Evolutionary conservation across 768 basidiomycete genomes (phyloP).

Genomic region (Podaxis sp.): DNA sequence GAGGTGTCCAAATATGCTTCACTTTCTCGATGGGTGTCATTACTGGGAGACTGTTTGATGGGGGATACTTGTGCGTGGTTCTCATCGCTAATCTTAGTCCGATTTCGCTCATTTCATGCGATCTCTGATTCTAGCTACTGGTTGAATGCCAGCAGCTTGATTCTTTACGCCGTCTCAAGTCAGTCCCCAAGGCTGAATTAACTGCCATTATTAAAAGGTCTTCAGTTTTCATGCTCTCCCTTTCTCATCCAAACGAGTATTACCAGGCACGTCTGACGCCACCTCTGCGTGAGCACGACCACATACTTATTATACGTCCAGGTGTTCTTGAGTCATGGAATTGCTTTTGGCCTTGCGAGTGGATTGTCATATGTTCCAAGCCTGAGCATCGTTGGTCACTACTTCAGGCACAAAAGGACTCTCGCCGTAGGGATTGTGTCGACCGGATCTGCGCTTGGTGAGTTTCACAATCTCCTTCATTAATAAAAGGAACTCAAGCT

Average conservation of each 20-base stretch:
- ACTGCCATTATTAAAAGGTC: not conserved
- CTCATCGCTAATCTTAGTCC: not conserved
- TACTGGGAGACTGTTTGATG: conserved; percentile 48
- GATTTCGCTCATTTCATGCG: not conserved
- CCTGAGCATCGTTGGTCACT: conserved; percentile 49
- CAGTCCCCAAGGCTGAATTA: conserved; percentile 2
- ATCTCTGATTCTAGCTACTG: conserved; percentile 17
- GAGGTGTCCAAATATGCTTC: conserved; percentile 50
- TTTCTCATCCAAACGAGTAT: conserved; percentile 31
- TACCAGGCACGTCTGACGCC: conserved; percentile 28
- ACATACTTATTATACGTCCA: conserved; percentile 17
- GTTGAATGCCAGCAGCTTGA: conserved; percentile 20
- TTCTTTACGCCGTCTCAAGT: conserved; percentile 28
- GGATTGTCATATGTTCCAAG: conserved; percentile 47
- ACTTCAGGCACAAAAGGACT: conserved; percentile 45
- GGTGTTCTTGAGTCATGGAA: conserved; percentile 53
- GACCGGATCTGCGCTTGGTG: conserved; percentile 31
- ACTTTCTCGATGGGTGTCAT: conserved; percentile 45
- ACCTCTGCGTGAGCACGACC: not conserved
- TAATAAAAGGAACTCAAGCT: not conserved
- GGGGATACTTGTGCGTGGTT: conserved; percentile 47
- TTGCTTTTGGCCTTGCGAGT: conserved; percentile 44
- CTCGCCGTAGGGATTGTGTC: conserved; percentile 51
- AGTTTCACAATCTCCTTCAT: not conserved
- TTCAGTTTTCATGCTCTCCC: conserved; percentile 33